phyloP scores from a whole-genome alignment of 306 rosid genomes.

The Dicorynia guianensis region DNA sequence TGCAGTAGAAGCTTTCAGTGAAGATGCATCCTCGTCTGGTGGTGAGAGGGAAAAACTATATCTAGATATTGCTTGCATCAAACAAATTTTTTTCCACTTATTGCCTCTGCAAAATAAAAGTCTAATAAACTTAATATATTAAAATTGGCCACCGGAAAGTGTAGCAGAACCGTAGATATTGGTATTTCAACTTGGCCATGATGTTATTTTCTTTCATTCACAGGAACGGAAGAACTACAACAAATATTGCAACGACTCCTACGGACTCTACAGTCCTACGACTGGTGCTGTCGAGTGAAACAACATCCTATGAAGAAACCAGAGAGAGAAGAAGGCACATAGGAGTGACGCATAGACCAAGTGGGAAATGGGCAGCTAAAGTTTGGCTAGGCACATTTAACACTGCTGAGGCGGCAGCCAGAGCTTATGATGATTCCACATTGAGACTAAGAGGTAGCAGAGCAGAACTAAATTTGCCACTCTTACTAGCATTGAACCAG shows the following conservation, averaged over 20 bases:
- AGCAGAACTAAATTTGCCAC: slow-evolving; percentile 91
- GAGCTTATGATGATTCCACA: slow-evolving; percentile 96
- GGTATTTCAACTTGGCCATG: neutral
- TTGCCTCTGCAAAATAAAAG: neutral
- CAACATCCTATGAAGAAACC: slow-evolving; percentile 46
- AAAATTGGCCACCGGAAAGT: slow-evolving; percentile 9
- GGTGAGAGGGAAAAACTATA: neutral
- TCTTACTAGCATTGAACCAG: neutral
- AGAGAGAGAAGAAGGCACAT: slow-evolving; percentile 75
- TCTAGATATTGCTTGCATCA: slow-evolving; percentile 9
- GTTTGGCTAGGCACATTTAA: slow-evolving; percentile 56
- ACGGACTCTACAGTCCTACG: neutral
- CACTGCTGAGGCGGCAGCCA: slow-evolving; percentile 94
- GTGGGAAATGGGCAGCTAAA: slow-evolving; percentile 92
- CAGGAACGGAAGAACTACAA: slow-evolving; percentile 51
- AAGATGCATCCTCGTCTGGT: too few species aligned
- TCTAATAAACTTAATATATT: neutral
- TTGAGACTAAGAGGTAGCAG: slow-evolving; percentile 88
- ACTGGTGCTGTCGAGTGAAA: slow-evolving; percentile 35
- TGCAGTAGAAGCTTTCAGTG: too few species aligned
- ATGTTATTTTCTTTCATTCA: neutral
- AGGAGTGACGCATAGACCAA: slow-evolving; percentile 96
- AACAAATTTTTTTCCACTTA: neutral
- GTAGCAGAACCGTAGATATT: neutral
- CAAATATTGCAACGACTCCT: slow-evolving; percentile 1